Evolutionary conservation across 805 yeast genomes (phyloP).

Genomic region (Saccharomycopsis sp.): DNA sequence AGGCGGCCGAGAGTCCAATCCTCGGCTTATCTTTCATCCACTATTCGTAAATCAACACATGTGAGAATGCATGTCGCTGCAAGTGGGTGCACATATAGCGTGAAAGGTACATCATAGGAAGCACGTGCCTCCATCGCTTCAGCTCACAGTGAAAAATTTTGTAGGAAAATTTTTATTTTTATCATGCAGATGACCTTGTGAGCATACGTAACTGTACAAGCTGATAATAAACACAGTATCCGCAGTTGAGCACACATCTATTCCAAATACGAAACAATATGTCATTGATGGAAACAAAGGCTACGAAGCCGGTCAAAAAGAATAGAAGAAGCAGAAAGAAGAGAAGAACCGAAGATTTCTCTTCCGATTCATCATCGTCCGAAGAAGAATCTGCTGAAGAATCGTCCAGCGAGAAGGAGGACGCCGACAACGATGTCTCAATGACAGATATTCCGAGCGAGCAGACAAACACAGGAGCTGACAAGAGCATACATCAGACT

Average conservation of each 20-base stretch:
- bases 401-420: not conserved
- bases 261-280: too few relatives aligned
- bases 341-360: conserved; percentile 2
- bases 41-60: too few relatives aligned
- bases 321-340: conserved; percentile 2
- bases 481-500: not conserved
- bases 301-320: not conserved
- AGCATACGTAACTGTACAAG: too few relatives aligned
- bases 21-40: too few relatives aligned
- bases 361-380: not conserved
- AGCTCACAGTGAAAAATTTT: not conserved
- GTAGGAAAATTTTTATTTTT: not conserved
- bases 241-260: too few relatives aligned
- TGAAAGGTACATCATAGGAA: not conserved
- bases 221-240: too few relatives aligned
- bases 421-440: not conserved
- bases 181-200: too few relatives aligned
- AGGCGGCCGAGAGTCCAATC: too few relatives aligned
- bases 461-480: not conserved
- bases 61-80: too few relatives aligned
- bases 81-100: not conserved
- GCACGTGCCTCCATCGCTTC: not conserved
- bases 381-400: not conserved
- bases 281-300: not conserved
- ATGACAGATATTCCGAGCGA: not conserved